phyloP scores from a whole-genome alignment of 805 yeast genomes.

The Wickerhamomyces silvicola region DNA sequence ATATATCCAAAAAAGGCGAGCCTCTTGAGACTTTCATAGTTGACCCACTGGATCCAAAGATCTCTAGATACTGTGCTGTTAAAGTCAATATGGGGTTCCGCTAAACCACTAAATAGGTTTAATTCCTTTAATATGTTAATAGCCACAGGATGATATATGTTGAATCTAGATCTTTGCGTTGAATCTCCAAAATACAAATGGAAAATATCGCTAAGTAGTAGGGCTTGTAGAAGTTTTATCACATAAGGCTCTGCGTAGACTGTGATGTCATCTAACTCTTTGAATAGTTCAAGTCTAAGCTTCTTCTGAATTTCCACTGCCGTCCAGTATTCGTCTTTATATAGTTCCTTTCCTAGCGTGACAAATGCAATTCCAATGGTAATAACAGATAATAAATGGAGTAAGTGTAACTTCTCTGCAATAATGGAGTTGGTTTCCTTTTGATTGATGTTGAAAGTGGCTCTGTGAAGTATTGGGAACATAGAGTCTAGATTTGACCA shows the following conservation, averaged over 20 bases:
- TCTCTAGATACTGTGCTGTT: slow-evolving; percentile 6
- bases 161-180: slow-evolving; percentile 11
- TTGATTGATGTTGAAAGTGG: slow-evolving; percentile 23
- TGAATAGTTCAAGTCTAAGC: slow-evolving; percentile 10
- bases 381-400: slow-evolving; percentile 11
- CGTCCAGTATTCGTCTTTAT: slow-evolving; percentile 4
- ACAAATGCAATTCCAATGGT: slow-evolving; percentile 21
- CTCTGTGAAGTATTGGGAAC: slow-evolving; percentile 34
- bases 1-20: slow-evolving; percentile 35
- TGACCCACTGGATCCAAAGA: slow-evolving; percentile 40
- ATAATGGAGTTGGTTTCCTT: too few relatives aligned
- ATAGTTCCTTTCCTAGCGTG: too few relatives aligned
- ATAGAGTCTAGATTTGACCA: slow-evolving; percentile 32
- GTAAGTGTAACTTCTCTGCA: neutral
- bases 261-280: slow-evolving; percentile 10
- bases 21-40: slow-evolving; percentile 38
- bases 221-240: slow-evolving; percentile 21
- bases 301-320: slow-evolving; percentile 21
- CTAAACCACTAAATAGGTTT: slow-evolving; percentile 7
- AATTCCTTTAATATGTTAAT: slow-evolving; percentile 17
- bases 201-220: slow-evolving; percentile 21
- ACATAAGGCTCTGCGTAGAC: slow-evolving; percentile 10
- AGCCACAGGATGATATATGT: slow-evolving; percentile 19
- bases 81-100: slow-evolving; percentile 8
- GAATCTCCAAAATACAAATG: slow-evolving; percentile 21